Percentiles rank a stretch among this genome's conserved stretches.
Evolutionary conservation across 441 rosid genomes (phyloP).

Genomic region (Pelargonium citronellum): DNA sequence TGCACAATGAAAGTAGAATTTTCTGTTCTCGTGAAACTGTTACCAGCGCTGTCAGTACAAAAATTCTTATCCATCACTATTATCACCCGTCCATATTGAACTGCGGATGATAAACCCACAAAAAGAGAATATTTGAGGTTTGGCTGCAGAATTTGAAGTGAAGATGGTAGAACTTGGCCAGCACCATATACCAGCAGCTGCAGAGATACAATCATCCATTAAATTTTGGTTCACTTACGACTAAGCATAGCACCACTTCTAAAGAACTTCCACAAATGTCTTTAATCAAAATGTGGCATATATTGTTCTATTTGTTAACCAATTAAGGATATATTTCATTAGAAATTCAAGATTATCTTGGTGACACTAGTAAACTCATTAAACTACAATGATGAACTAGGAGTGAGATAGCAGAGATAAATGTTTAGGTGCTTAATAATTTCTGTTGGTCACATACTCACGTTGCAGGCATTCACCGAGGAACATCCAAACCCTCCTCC

Average conservation of each 20-base stretch:
- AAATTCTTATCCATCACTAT: conserved; percentile 65
- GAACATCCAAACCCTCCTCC: conserved; percentile 78
- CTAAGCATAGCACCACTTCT: too few relatives aligned
- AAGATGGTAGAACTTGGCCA: conserved; percentile 79
- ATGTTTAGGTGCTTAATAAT: conserved; percentile 5
- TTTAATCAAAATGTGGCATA: not conserved
- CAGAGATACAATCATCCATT: conserved; percentile 21
- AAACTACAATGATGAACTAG: not conserved
- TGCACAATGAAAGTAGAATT: conserved; percentile 70
- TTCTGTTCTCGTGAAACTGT: conserved; percentile 49
- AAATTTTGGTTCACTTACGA: not conserved
- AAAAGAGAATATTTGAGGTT: conserved; percentile 60
- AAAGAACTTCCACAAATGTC: not conserved
- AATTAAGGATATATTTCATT: not conserved
- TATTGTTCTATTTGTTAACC: not conserved
- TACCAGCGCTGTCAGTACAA: conserved; percentile 74
- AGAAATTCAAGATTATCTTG: too few relatives aligned
- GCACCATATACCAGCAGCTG: conserved; percentile 89
- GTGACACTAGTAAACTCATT: too few relatives aligned
- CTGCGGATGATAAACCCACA: conserved; percentile 50
- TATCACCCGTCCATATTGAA: conserved; percentile 55
- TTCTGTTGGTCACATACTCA: conserved; percentile 56
- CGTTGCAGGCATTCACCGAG: conserved; percentile 73
- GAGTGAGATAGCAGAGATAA: not conserved
- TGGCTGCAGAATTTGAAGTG: conserved; percentile 43